Evolutionary conservation across 2,329 filamentous ascomycete species (phyloP).

Genomic region (Zalaria obscura): DNA sequence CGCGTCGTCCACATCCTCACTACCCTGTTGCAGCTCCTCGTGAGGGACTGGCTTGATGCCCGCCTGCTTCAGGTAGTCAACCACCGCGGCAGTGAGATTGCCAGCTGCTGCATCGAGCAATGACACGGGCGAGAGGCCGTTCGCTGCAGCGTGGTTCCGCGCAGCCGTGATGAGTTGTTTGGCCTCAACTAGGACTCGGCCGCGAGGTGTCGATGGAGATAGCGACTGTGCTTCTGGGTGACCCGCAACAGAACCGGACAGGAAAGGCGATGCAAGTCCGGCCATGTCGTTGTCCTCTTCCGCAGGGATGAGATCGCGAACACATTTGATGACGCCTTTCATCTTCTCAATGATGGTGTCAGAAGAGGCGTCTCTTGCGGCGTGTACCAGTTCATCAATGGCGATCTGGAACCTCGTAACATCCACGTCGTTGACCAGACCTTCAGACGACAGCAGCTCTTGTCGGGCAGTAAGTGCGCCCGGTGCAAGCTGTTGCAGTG

Average conservation of each 20-base stretch:
- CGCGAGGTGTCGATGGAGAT: neutral
- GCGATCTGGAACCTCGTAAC: slow-evolving; percentile 91
- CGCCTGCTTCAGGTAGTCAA: slow-evolving; percentile 70
- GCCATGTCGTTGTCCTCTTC: slow-evolving; percentile 47
- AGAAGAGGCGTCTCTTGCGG: slow-evolving; percentile 59
- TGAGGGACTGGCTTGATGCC: slow-evolving; percentile 68
- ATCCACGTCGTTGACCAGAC: slow-evolving; percentile 78
- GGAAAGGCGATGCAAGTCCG: slow-evolving; percentile 17
- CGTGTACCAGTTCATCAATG: slow-evolving; percentile 77
- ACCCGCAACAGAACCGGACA: neutral
- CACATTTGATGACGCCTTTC: slow-evolving; percentile 70
- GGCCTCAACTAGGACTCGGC: slow-evolving; percentile 41
- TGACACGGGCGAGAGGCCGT: slow-evolving; percentile 82
- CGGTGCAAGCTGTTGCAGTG: slow-evolving; percentile 27
- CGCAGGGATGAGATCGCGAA: slow-evolving; percentile 64
- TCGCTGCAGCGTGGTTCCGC: slow-evolving; percentile 75
- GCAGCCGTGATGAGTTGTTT: slow-evolving; percentile 92
- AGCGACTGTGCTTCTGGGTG: neutral
- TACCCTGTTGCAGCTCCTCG: slow-evolving; percentile 64
- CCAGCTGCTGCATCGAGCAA: slow-evolving; percentile 85
- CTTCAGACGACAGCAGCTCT: slow-evolving; percentile 40
- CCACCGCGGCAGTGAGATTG: slow-evolving; percentile 70
- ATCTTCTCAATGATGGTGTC: slow-evolving; percentile 68
- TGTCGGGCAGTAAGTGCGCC: slow-evolving; percentile 34
- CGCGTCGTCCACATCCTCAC: slow-evolving; percentile 35